Evolutionary conservation across 345 rosid genomes (phyloP), one percentile per base, ranked within the genome.

Genomic region (Eucalyptus regnans): DNA sequence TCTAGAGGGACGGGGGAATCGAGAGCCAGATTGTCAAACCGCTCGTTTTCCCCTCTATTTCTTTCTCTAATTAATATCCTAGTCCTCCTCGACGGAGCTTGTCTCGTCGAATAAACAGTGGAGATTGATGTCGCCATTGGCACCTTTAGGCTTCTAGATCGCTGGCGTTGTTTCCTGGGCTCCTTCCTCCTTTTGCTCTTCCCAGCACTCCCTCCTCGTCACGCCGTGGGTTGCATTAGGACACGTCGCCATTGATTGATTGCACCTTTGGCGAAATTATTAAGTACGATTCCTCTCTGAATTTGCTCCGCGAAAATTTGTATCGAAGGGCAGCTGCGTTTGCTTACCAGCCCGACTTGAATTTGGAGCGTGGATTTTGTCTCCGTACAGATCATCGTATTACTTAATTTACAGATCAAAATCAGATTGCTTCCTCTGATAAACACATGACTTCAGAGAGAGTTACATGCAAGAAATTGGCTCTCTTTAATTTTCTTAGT

Each of bases 361-460:
- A 11, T 71, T 33, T 33, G 23, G 7, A 33, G 84, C 15, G 23
- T 22, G 1, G 23, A 41, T 37, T 76, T 76, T 41, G 29, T 76
- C 3, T 2, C 15, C 23, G 4, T 20, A 11, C 15, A 1, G 9
- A 13, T 76, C 48, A 20, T 37, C 5, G 0, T 11, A 10, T 33
- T 71, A 71, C 20, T 22, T 33, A 9, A 4, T 8, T 6, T 18
- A 18, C 27, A 18, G 8, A 4, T 11, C 2, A 41, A 1, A 41
- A 3, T 41, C 8, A 3, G 1, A 22, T 41, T 11, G 9, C 15
- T 76, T 11, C 4, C 8, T 41, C 48, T 0, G 6, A 1, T 22
- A 41, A 41, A 20, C 48, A 20, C 1, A 22, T 6, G 48, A 1
- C 29, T 2, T 6, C 16, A 11, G 8, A 41, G 1, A 20, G 3